Percentiles rank a stretch among this genome's conserved stretches.
phyloP scores from a whole-genome alignment of 495 filamentous ascomycete species.

The Talaromyces adpressus region DNA sequence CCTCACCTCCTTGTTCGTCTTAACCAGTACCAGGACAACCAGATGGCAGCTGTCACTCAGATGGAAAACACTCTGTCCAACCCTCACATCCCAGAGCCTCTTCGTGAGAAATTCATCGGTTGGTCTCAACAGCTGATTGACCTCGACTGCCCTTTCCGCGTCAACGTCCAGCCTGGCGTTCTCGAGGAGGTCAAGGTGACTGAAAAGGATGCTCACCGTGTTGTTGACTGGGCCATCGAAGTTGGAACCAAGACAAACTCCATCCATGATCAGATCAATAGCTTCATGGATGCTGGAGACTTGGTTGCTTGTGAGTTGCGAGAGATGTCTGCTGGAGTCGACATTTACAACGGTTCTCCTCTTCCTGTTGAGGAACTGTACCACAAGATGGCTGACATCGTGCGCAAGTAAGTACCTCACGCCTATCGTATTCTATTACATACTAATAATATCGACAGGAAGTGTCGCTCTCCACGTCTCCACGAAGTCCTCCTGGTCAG shows the following conservation, averaged over 20 bases:
- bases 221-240: slow-evolving; percentile 5
- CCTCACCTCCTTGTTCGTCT: background rate
- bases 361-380: background rate
- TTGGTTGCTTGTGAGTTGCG: background rate
- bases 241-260: background rate
- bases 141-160: background rate
- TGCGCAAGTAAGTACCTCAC: background rate
- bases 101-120: background rate
- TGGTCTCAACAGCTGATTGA: slow-evolving; percentile 3
- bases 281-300: background rate
- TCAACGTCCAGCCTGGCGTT: background rate
- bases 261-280: background rate
- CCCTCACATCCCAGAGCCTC: background rate
- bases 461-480: background rate
- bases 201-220: background rate
- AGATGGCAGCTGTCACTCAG: slow-evolving; percentile 1
- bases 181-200: background rate
- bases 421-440: background rate
- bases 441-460: background rate
- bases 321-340: background rate
- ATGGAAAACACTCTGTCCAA: slow-evolving; percentile 1
- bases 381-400: slow-evolving; percentile 2
- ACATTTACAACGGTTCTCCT: background rate
- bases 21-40: background rate
- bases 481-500: background rate